Percentiles rank a stretch among this genome's conserved stretches.
These are phyloP conservation scores for Purpureocillium takamizusanense DNA, from an alignment of 2,329 filamentous ascomycete genomes.

Conservation along the genomic window DNA sequence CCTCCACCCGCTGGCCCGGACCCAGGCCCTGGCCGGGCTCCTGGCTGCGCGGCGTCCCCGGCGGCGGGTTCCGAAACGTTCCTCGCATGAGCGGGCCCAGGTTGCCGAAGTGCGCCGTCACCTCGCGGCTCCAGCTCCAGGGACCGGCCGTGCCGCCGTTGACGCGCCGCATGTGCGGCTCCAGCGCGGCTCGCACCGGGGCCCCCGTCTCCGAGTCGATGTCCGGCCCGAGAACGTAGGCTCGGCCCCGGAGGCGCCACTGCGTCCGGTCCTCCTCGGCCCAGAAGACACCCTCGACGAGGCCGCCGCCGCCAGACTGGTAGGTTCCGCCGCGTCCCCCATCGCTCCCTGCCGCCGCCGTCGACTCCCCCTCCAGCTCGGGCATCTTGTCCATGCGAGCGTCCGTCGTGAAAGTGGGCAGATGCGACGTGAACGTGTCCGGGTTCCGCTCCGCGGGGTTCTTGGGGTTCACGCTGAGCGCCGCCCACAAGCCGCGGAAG, in stretches of 20 bases:
- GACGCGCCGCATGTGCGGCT: conserved; percentile 48
- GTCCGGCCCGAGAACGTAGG: conserved; percentile 66
- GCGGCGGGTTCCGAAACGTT: conserved; percentile 62
- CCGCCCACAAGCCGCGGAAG: conserved; percentile 76
- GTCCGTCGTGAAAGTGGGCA: conserved; percentile 81
- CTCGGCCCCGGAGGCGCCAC: conserved; percentile 74
- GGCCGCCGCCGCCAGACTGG: conserved; percentile 54
- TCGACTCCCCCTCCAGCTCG: conserved; percentile 53
- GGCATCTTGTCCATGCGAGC: conserved; percentile 74
- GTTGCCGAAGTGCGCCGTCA: conserved; percentile 87
- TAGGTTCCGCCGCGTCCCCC: too few relatives aligned
- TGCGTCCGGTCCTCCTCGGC: conserved; percentile 60
- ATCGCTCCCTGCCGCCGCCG: conserved; percentile 21
- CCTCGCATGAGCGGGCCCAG: conserved; percentile 72
- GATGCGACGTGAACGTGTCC: conserved; percentile 59
- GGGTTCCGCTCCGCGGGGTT: conserved; percentile 69
- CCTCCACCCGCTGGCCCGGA: conserved; percentile 57
- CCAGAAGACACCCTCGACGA: conserved; percentile 84
- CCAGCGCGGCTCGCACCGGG: conserved; percentile 52
- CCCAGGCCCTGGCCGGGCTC: conserved; percentile 31
- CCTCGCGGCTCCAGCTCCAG: conserved; percentile 73
- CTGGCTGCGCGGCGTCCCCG: conserved; percentile 51
- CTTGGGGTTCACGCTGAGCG: conserved; percentile 60
- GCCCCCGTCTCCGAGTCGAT: conserved; percentile 35
- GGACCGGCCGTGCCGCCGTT: conserved; percentile 24